Evolutionary conservation across 805 yeast genomes (phyloP).

Genomic region (Zygotorulaspora florentina): DNA sequence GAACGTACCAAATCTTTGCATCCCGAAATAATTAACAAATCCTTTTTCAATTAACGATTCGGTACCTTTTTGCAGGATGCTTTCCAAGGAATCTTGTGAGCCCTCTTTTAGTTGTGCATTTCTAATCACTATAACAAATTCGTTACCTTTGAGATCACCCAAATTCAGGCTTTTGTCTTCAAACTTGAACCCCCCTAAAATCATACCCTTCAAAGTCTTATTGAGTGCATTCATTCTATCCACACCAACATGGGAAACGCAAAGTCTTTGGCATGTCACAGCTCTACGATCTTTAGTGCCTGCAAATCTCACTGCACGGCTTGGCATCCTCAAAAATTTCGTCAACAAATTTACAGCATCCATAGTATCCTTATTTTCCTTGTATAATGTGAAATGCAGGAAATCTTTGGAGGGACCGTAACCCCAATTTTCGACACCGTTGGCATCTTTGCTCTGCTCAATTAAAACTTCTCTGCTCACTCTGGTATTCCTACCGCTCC

Average conservation of each 20-base stretch:
- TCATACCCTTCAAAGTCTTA: conserved; percentile 68
- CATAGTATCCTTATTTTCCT: conserved; percentile 97
- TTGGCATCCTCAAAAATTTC: conserved; percentile 69
- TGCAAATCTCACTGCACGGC: conserved; percentile 69
- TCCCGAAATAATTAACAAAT: conserved; percentile 92
- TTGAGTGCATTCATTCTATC: conserved; percentile 76
- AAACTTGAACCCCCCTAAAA: conserved; percentile 74
- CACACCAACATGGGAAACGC: conserved; percentile 63
- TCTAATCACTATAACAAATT: conserved; percentile 78
- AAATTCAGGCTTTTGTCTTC: conserved; percentile 56
- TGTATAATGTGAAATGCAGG: conserved; percentile 76
- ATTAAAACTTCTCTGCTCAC: conserved; percentile 37
- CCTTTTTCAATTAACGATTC: conserved; percentile 61
- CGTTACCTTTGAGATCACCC: conserved; percentile 88
- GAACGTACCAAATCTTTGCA: conserved; percentile 97
- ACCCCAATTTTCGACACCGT: conserved; percentile 62
- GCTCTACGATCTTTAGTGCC: conserved; percentile 98
- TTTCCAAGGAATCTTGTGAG: conserved; percentile 38
- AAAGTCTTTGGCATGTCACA: conserved; percentile 81
- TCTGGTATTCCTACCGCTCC: conserved; percentile 44
- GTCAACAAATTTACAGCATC: conserved; percentile 78
- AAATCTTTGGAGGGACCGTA: conserved; percentile 67
- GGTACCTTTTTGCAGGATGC: conserved; percentile 49
- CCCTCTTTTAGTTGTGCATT: conserved; percentile 47
- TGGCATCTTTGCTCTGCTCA: conserved; percentile 37